Evolutionary conservation across 2,329 filamentous ascomycete species (phyloP), one percentile per base, ranked within the genome.

Genomic region (Pseudogymnoascus sp.): DNA sequence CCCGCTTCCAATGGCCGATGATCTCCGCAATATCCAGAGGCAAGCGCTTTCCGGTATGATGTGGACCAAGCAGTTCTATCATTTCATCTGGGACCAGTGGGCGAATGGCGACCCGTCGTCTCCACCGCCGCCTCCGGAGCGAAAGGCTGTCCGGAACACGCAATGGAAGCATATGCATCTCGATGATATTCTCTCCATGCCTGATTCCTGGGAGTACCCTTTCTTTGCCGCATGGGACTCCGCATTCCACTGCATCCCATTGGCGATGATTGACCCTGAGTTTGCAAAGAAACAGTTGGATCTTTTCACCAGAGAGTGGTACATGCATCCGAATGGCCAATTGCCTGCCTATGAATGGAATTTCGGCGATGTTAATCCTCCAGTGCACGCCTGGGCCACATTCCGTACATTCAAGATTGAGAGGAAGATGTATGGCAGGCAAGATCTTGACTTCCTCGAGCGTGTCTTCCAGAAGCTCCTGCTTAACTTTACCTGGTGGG

Each of bases 401-500:
- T 97, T 97, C 80, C 84, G 94, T 62, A 90, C 90, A 0, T 97
- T 97, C 86, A 97, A 97, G 77, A 97, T 97, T 66, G 93, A 97
- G 79, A 87, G 94, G 68, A 97, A 97, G 78, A 85, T 97, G 80
- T 97, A 97, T 70, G 94, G 93, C 40, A 86, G 90, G 35, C 91
- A 97, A 72, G 93, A 97, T 72, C 80, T 97, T 33, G 94, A 97
- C 75, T 97, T 97, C 76, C 82, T 97, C 8, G 93, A 97, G 78
- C 85, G 93, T 18, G 92, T 97, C 4, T 97, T 97, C 79, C 94
- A 97, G 72, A 97, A 97, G 75, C 77, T 97, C 64, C 79, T 97
- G 25, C 80, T 97, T 65, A 97, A 97, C 77, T 97, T 97, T 74
- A 97, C 94, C 3, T 97, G 94, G 94, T 97, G 93, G 93, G 93